phyloP scores from a whole-genome alignment of 257 asterid species.

The Parsonsia alboflavescens region DNA sequence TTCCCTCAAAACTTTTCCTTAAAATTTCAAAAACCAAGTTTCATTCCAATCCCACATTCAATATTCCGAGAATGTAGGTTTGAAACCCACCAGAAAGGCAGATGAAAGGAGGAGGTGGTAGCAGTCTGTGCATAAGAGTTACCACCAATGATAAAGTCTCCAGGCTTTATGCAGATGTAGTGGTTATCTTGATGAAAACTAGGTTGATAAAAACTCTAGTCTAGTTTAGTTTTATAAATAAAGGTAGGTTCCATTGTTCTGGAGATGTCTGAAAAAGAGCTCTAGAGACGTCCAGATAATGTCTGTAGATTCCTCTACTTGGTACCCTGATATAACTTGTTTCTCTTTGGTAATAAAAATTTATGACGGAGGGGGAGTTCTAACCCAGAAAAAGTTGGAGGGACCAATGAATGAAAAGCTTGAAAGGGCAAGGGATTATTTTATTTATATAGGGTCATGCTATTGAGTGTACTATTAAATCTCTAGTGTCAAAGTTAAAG shows the following conservation, averaged over 20 bases:
- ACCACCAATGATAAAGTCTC: not conserved
- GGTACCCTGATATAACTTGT: not conserved
- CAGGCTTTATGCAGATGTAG: not conserved
- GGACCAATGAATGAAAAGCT: not conserved
- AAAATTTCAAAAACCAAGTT: no score
- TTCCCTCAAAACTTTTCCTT: not conserved
- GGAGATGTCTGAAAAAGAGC: slow-evolving; percentile 2
- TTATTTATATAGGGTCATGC: no score
- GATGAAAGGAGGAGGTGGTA: not conserved
- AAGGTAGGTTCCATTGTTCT: not conserved
- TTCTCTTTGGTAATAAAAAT: not conserved
- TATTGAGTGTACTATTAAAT: no score
- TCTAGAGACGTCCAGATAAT: not conserved
- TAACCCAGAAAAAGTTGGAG: not conserved
- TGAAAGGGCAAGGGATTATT: not conserved
- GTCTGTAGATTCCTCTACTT: not conserved
- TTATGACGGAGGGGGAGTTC: no score
- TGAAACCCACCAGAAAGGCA: not conserved
- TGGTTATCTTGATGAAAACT: not conserved
- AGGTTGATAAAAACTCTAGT: not conserved
- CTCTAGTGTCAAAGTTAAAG: no score
- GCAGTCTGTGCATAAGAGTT: no score
- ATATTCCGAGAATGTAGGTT: not conserved
- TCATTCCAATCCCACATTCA: not conserved
- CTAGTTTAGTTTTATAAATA: not conserved